phyloP scores from a whole-genome alignment of 345 rosid species.

The Bruguiera gymnorhiza region DNA sequence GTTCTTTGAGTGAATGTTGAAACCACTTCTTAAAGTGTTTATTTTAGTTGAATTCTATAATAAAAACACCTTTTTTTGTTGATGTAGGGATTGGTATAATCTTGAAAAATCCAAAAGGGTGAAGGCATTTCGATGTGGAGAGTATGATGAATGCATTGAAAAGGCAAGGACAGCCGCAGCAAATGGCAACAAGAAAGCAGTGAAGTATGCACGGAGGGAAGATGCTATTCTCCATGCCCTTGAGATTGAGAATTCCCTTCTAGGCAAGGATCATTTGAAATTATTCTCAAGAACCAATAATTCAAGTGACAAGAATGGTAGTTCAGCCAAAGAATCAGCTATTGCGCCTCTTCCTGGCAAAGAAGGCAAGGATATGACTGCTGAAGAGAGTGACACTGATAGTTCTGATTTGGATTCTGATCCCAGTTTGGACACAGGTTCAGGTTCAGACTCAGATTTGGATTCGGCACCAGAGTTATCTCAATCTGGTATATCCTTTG shows the following conservation, averaged over 20 bases:
- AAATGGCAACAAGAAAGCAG: conserved; percentile 61
- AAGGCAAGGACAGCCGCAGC: conserved; percentile 83
- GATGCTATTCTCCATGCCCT: conserved; percentile 92
- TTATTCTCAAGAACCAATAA: conserved; percentile 27
- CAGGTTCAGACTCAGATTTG: not conserved
- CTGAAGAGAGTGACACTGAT: conserved; percentile 39
- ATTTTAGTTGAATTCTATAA: too few relatives aligned
- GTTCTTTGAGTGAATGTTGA: too few relatives aligned
- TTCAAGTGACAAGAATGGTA: conserved; percentile 34
- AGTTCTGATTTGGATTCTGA: conserved; percentile 19
- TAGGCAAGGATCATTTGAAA: conserved; percentile 49
- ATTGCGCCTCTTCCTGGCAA: conserved; percentile 45
- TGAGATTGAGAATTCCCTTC: conserved; percentile 73
- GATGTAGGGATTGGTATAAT: conserved; percentile 86
- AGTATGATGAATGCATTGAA: conserved; percentile 72
- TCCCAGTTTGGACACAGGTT: not conserved
- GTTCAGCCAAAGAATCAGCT: conserved; percentile 48
- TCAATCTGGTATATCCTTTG: conserved; percentile 63
- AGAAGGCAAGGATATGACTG: conserved; percentile 41
- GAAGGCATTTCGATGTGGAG: conserved; percentile 97
- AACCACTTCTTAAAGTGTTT: too few relatives aligned
- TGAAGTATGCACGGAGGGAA: conserved; percentile 87
- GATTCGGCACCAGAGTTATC: conserved; percentile 59
- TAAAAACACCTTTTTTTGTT: conserved; percentile 13
- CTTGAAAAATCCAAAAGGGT: conserved; percentile 92